phyloP scores from a whole-genome alignment of 345 rosid genomes.

The Eucalyptus sp. region DNA sequence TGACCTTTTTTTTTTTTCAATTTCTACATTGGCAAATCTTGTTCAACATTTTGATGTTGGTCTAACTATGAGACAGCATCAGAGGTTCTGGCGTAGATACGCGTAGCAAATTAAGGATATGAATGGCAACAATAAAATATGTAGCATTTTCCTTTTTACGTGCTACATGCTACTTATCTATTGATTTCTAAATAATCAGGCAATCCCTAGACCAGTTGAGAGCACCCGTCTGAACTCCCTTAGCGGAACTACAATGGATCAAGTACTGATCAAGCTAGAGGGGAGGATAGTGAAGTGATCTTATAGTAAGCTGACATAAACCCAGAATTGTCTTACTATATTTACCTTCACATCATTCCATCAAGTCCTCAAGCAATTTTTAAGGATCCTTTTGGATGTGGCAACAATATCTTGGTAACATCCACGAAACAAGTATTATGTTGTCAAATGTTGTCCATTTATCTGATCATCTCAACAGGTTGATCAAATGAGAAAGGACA shows the following conservation, averaged over 20 bases:
- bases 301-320: conserved; percentile 42
- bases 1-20: not conserved
- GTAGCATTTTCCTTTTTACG: not conserved
- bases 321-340: not conserved
- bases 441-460: not conserved
- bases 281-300: conserved; percentile 87
- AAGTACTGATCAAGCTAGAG: conserved; percentile 72
- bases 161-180: not conserved
- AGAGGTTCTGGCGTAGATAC: too few species aligned
- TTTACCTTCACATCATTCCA: not conserved
- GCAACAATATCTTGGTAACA: conserved; percentile 76
- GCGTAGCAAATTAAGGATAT: too few species aligned
- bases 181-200: conserved; percentile 13
- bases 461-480: not conserved
- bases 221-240: conserved; percentile 84
- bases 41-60: too few species aligned
- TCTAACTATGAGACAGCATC: too few species aligned
- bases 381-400: conserved; percentile 33
- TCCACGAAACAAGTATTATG: not conserved
- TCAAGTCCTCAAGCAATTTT: conserved; percentile 78
- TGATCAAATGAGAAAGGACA: fast-evolving
- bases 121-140: not conserved
- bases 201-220: conserved; percentile 57
- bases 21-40: too few species aligned
- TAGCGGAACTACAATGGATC: conserved; percentile 94